A percentile compares a stretch with the other conserved stretches of the same genome.
These are phyloP conservation scores for Rosa hybrid DNA, from an alignment of 331 rosid species.

Conservation along the genomic window DNA sequence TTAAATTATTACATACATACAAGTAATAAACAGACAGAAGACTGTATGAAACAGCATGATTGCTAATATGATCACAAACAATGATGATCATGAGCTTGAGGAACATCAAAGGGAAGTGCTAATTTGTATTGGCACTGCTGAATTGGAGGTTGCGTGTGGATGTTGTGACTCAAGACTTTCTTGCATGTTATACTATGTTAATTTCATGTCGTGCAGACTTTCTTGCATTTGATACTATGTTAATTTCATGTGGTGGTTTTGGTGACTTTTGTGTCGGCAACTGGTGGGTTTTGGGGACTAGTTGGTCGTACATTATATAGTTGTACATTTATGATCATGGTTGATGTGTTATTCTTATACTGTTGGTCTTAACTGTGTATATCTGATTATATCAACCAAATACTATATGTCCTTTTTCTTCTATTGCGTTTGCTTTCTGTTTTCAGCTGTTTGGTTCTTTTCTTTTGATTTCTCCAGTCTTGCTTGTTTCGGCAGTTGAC, in stretches of 20 bases:
- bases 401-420: too few species aligned
- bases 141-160: not conserved
- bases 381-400: too few species aligned
- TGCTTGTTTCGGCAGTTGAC: too few species aligned
- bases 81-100: not conserved
- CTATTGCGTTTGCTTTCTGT: too few species aligned
- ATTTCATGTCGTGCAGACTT: not conserved
- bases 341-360: not conserved
- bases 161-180: not conserved
- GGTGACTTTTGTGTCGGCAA: too few species aligned
- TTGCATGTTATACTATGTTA: not conserved
- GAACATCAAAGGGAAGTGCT: not conserved
- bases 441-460: too few species aligned
- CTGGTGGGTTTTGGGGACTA: too few species aligned
- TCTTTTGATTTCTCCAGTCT: too few species aligned
- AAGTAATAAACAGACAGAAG: too few species aligned
- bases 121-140: not conserved
- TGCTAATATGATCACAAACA: not conserved
- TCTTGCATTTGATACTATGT: not conserved
- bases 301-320: too few species aligned
- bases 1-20: too few species aligned
- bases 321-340: not conserved
- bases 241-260: too few species aligned
- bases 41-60: not conserved
- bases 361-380: not conserved